Percentiles rank a stretch among this genome's conserved stretches.
phyloP scores from a whole-genome alignment of 192 early-diverging fungal species.

The Pilaira anomala region DNA sequence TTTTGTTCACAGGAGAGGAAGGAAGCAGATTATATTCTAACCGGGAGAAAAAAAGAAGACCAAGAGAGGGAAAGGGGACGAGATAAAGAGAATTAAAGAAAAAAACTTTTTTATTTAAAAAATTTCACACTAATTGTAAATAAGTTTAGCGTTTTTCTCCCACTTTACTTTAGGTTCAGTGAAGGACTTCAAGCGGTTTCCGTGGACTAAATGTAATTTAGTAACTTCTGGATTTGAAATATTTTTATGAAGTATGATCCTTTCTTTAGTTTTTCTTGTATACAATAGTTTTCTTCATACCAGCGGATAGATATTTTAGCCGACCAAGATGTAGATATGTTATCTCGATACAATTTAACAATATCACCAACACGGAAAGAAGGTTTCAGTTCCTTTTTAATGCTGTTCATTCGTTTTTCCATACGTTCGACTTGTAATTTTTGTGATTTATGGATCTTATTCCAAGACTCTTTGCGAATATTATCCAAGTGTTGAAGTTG shows the following conservation, averaged over 20 bases:
- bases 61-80: too few species aligned
- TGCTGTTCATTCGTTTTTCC: background rate
- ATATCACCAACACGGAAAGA: background rate
- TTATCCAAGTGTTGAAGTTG: background rate
- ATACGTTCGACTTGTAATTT: background rate
- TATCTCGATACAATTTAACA: background rate
- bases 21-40: too few species aligned
- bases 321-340: background rate
- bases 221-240: background rate
- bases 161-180: background rate
- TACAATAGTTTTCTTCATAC: background rate
- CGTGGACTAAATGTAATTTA: background rate
- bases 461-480: background rate
- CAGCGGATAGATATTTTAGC: background rate
- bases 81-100: too few species aligned
- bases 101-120: too few species aligned
- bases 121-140: too few species aligned
- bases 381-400: background rate
- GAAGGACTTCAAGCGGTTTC: background rate
- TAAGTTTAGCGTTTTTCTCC: too few species aligned
- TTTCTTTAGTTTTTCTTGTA: conserved; percentile 1
- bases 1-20: too few species aligned
- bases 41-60: too few species aligned
- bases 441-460: background rate
- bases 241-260: background rate